Evolutionary conservation across 805 yeast species (phyloP).

Genomic region (Phaffomyces antillensis): DNA sequence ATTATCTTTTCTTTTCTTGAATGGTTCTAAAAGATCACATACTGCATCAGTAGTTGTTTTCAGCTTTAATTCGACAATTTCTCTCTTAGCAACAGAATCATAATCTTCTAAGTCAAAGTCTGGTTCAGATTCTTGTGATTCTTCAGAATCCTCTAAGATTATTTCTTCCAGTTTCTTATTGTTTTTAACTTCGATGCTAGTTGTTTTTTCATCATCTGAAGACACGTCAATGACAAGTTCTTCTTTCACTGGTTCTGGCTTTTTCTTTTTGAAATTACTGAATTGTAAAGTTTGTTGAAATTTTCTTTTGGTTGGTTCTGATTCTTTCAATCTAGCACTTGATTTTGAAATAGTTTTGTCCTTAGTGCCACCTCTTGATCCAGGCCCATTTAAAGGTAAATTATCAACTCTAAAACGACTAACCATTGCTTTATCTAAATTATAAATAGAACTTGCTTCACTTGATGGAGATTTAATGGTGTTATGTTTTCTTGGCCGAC

Average conservation of each 20-base stretch:
- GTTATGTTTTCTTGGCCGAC: conserved; percentile 20
- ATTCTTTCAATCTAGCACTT: too few relatives aligned
- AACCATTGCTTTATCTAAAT: conserved; percentile 18
- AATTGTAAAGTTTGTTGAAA: conserved; percentile 10
- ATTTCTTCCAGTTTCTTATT: background rate
- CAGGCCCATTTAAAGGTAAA: conserved; percentile 21
- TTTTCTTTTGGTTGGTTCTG: background rate
- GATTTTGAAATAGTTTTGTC: background rate
- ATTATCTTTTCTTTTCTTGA: conserved; percentile 14
- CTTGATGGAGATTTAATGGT: background rate
- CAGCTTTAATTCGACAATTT: background rate
- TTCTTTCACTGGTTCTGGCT: too few relatives aligned
- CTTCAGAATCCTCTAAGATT: background rate
- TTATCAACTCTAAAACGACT: conserved; percentile 22
- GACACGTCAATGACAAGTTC: too few relatives aligned
- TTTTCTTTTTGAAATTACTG: background rate
- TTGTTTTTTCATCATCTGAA: background rate
- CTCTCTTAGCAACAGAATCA: background rate
- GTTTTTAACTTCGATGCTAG: background rate
- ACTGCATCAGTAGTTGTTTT: too few relatives aligned
- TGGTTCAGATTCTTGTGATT: background rate
- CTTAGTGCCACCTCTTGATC: conserved; percentile 21
- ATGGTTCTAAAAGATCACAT: background rate
- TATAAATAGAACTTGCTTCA: conserved; percentile 10
- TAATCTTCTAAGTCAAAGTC: background rate